Base-by-base conservation (phyloP, 1,139 yeast genomes). In the Hyphopichia pseudoburtonii region DNA sequence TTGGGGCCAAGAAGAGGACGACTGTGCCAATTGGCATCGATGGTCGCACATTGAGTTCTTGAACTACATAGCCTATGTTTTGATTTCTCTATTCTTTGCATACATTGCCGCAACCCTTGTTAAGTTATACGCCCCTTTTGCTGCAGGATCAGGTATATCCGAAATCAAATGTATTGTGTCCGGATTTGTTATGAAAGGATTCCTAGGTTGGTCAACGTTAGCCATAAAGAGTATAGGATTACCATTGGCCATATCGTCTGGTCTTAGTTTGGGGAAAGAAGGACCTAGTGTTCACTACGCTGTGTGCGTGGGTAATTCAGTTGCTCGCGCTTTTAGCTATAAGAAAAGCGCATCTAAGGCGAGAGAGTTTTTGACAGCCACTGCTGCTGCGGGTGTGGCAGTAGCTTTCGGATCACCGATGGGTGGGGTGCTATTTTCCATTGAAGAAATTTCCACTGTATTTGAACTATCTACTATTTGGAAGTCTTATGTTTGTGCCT, bases 61-160 rank as follows among this genome's bases (percentile, higher is more conserved):
- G 10, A 78, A 80, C 39, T 90, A 86, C 53, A 1, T 79, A 2
- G 52, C 78, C 1, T 90, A 81, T 54, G 70, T 88, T 2, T 10
- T 64, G 0, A 62, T 84, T 2, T 85, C 95, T 3, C 59, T 83
- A 1, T 16, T 66, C 0, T 80, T 90, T 53, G 85, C 94, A 1
- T 62, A 70, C 9, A 49, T 73, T 8, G 81, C 96, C 2, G 88
- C 94, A 0, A 58, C 71, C 11, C 57, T 88, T 32, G 96, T 94
- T 32, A 72, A 78, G 48, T 59, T 62, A 16, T 82, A 78, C 51
- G 92, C 96, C 1, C 96, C 96, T 0, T 74, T 82, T 40, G 98
- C 98, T 1, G 95, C 98, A 1, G 98, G 98, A 0, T 86, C 96
- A 3, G 98, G 98, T 0, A 94, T 94, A 34, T 85, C 97, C 4